phyloP scores from a whole-genome alignment of 345 rosid species.

The Populus ilicifolia region DNA sequence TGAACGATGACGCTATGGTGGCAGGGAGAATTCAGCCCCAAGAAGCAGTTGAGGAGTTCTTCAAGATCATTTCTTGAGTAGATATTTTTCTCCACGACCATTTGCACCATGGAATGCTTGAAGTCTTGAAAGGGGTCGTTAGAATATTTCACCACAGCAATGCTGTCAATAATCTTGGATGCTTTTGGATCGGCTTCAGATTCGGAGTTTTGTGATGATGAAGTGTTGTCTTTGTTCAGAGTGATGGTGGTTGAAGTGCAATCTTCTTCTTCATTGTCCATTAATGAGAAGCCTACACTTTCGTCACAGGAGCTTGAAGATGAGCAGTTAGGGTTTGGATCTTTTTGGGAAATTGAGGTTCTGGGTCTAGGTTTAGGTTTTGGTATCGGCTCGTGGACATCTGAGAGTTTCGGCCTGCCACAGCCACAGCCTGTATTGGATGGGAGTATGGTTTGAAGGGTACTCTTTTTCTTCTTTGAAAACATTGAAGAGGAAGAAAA shows the following conservation, averaged over 20 bases:
- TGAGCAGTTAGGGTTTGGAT: neutral
- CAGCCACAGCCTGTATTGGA: slow-evolving; percentile 23
- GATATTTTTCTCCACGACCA: slow-evolving; percentile 53
- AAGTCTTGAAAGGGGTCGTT: slow-evolving; percentile 49
- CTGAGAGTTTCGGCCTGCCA: slow-evolving; percentile 28
- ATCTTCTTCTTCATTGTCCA: slow-evolving; percentile 2
- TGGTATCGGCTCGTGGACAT: slow-evolving; percentile 35
- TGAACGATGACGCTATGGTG: slow-evolving; percentile 39
- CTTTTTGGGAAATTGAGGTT: slow-evolving; percentile 2
- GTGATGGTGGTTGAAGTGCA: slow-evolving; percentile 26
- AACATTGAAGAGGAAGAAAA: neutral
- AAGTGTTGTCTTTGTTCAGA: slow-evolving; percentile 6
- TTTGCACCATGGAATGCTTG: slow-evolving; percentile 48
- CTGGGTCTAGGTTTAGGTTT: slow-evolving; percentile 13
- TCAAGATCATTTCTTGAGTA: slow-evolving; percentile 36
- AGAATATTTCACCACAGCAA: slow-evolving; percentile 50
- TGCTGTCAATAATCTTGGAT: slow-evolving; percentile 32
- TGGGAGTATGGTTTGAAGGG: neutral
- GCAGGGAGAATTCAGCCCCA: slow-evolving; percentile 43
- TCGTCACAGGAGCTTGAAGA: neutral
- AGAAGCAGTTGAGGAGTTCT: slow-evolving; percentile 51
- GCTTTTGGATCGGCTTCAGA: slow-evolving; percentile 14
- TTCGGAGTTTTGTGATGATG: slow-evolving; percentile 17
- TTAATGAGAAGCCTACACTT: neutral
- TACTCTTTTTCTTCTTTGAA: neutral